Conservation (phyloP, 495 filamentous ascomycete species). For the Hypoxylon fuscum region DNA sequence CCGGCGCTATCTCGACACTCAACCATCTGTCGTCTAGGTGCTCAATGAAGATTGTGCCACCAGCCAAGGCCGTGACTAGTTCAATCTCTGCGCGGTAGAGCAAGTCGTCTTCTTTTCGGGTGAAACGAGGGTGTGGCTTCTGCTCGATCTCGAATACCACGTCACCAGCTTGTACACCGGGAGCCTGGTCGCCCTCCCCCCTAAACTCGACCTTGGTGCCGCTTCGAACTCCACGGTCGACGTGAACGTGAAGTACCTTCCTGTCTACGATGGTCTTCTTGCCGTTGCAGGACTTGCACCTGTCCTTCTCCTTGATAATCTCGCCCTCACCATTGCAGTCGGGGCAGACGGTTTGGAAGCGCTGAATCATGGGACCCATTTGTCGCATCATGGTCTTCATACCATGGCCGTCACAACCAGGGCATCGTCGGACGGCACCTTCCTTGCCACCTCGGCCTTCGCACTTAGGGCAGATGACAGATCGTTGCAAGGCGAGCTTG, state of each 20-base stretch:
- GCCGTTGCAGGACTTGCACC: conserved; percentile 91
- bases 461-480: conserved; percentile 94
- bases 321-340: conserved; percentile 98
- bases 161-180: conserved; percentile 90
- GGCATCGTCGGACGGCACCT: conserved; percentile 90
- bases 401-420: conserved; percentile 88
- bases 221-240: conserved; percentile 91
- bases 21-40: conserved; percentile 98
- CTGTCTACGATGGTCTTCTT: conserved; percentile 98
- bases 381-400: conserved; percentile 99
- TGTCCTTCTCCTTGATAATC: conserved; percentile 93
- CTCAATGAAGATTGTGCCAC: conserved; percentile 88
- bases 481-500: conserved; percentile 96
- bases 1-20: conserved; percentile 86
- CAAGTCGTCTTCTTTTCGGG: conserved; percentile 94
- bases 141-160: conserved; percentile 98
- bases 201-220: conserved; percentile 96
- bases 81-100: conserved; percentile 97
- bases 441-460: conserved; percentile 97
- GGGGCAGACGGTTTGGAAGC: conserved; percentile 98
- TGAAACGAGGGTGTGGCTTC: conserved; percentile 95
- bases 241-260: conserved; percentile 97
- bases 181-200: conserved; percentile 96
- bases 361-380: conserved; percentile 99
- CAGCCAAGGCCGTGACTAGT: conserved; percentile 91